Evolutionary conservation across 1,139 yeast genomes (phyloP).

Genomic region (Magnusiomyces fungicola): DNA sequence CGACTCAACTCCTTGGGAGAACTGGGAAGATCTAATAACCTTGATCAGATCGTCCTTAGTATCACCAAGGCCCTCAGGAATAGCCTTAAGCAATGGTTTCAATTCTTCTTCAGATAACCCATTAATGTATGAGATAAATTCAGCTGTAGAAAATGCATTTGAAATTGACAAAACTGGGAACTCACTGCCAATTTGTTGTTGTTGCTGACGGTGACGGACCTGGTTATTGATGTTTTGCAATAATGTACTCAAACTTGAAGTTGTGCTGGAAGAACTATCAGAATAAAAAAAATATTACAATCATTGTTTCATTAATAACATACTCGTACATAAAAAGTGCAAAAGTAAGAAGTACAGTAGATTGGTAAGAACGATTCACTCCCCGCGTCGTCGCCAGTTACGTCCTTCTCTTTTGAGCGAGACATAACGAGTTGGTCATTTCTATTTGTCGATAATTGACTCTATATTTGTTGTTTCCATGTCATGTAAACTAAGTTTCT

Average conservation of each 20-base stretch:
- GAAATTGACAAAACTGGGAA: conserved; percentile 29
- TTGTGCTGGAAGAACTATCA: background rate
- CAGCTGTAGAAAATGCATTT: conserved; percentile 39
- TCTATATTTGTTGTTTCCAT: no score
- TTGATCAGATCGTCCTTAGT: conserved; percentile 39
- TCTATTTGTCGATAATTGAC: no score
- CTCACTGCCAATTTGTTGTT: background rate
- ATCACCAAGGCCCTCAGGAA: conserved; percentile 43
- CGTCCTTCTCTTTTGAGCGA: no score
- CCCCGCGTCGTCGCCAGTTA: no score
- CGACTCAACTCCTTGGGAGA: conserved; percentile 41
- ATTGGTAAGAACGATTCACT: no score
- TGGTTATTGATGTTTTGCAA: background rate
- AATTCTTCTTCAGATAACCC: conserved; percentile 37
- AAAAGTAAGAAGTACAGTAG: background rate
- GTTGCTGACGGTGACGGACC: background rate
- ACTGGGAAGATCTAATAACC: conserved; percentile 48
- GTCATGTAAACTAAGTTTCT: no score
- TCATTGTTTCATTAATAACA: background rate
- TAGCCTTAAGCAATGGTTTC: conserved; percentile 34
- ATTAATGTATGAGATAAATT: conserved; percentile 38
- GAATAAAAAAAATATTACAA: background rate
- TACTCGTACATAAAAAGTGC: background rate
- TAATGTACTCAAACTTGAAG: background rate
- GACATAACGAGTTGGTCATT: no score